Base-by-base conservation (phyloP, 495 filamentous ascomycete genomes). In the Hypomontagnella submonticulosa region DNA sequence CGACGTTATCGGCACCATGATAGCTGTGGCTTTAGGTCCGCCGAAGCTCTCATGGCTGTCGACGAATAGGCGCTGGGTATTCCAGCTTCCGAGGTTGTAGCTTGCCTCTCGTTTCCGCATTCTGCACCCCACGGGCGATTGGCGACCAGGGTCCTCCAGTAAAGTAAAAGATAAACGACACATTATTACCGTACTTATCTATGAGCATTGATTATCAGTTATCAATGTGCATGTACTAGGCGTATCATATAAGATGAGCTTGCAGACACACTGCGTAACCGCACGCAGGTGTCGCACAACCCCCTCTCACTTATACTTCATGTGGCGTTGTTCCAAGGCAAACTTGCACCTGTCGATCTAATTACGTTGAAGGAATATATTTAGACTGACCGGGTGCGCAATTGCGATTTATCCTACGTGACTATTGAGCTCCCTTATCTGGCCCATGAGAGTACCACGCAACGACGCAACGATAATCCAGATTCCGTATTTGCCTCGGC, bases 231-330 rank as follows among this genome's bases (percentile, higher is more conserved):
- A n/a, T 57, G 61, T 27, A 2, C 23, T 33, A 16, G 13, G 20
- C 32, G n/a, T n/a, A n/a, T n/a, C 51, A 42, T 50, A 55, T 60
- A 69, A 60, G 48, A 69, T 69, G 66, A 27, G 55, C 60, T 51
- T 60, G 50, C 66, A 27, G 18, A 6, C 2, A 27, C 23, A 6
- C 23, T 27, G 23, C 23, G 23, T 27, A 27, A 27, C 46, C 4
- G 9, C 54, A 30, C 53, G 47, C 64, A 42, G 50, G 50, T 53
- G 36, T 63, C 43, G n/a, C 49, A 13, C 55, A 47, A 34, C n/a
- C 32, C 27, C n/a, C 38, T 20, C 27, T 54, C 53, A 48, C 34
- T 36, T 49, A 20, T 43, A 47, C 18, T 16, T 12, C 20, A 40
- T 12, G 23, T 53, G 23, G 12, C 15, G 10, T n/a, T 40, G n/a